Base-by-base conservation (phyloP, 192 early-diverging fungal genomes). In the Coemansia sp. region DNA sequence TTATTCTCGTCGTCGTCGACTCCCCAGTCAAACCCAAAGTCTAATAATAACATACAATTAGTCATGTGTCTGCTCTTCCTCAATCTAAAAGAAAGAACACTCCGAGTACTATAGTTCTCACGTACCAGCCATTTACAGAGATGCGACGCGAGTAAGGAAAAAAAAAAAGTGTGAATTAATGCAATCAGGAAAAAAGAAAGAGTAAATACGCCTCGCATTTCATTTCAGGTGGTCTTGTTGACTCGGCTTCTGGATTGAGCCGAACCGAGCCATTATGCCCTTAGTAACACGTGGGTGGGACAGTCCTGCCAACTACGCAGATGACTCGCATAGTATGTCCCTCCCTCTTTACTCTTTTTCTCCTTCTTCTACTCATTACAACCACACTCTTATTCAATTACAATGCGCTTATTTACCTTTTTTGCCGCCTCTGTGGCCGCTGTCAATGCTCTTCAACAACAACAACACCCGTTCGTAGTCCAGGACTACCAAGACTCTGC, bases 1-100 rank as follows among this genome's bases (percentile, higher is more conserved):
- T 64, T 66, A 0, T n/a, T 32, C 1, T 56, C 37, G 34, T 72
- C 61, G 22, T 52, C 38, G 12, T 60, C 64, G 12, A 30, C 41
- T 38, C 55, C 70, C 79, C 79, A 82, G 64, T 76, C 79, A 35
- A 70, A 75, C 34, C 79, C 79, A 63, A 82, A 82, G 56, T 82
- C 79, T 81, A 69, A 8, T 5, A 12, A 24, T 24, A 24, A 24
- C 1, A 24, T 24, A 24, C 1, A 24, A 1, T 24, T 24, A 24
- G 24, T 24, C 24, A 0, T 24, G 24, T 24, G 24, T 24, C 24
- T 24, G 0, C 24, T 24, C 24, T 24, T 44, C 13, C 55, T 0
- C 24, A 60, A 60, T 20, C 59, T 24, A 0, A 13, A 16, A 55
- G 2, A 24, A 44, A 43, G 16, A 43, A 35, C 11, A 11, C 12